Evolutionary conservation across 1,139 yeast species (phyloP), one percentile per base, ranked within the genome.

Genomic region (Yamadazyma blattariae): DNA sequence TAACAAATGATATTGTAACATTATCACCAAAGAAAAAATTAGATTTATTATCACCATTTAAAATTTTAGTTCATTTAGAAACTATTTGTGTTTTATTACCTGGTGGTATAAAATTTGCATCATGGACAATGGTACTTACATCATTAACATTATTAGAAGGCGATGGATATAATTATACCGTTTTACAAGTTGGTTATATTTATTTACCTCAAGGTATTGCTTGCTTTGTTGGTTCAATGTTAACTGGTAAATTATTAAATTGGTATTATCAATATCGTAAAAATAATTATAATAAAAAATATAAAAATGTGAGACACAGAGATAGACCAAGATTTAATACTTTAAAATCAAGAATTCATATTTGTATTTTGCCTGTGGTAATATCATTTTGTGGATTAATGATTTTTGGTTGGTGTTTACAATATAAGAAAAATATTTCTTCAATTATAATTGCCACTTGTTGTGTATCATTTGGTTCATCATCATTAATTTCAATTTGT

Each of bases 361-460:
- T 60, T 17, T 47, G 59, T 14, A 35, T 61, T 3, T 32, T 54
- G 1, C 67, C 68, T 0, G 51, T 57, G 2, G 15, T 42, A 3
- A 19, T 56, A 4, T 45, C 54, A 44, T 39, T 58, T 7, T 37
- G 48, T 7, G 71, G 71, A 0, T 43, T 59, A n/a, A 18, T 62
- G 3, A 58, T 64, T 2, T 67, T 59, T 45, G 73, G 73, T 2
- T 67, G 72, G 72, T 62, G 71, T 36, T 40, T 67, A 14, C 57
- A 67, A 30, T 56, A 38, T 32, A 44, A 48, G 25, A 42, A 45
- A 22, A 50, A 54, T 29, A 49, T 64, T 7, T 38, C 57, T 10
- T 55, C 68, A 7, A 57, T 64, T 10, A 59, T 63, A 23, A 54
- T 67, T 4, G 52, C 66, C 10, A 54, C 67, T 5, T 45, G 51